phyloP scores from a whole-genome alignment of 177 flowering plant genomes.

The Vitis hybrid region DNA sequence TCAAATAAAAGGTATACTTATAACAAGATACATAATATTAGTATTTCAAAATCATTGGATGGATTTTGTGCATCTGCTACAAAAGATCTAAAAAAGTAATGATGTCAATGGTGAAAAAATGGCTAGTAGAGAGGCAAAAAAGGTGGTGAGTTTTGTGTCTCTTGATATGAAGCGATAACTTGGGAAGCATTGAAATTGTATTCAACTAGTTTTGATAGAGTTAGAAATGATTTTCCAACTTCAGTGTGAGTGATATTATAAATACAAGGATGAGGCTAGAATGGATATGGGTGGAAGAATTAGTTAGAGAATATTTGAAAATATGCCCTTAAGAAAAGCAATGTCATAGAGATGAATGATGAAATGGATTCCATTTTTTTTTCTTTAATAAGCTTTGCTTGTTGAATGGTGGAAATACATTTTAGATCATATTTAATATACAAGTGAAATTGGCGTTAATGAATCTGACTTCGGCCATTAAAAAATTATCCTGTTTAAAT shows the following conservation, averaged over 20 bases:
- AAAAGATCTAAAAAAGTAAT: not conserved
- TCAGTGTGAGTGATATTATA: not conserved
- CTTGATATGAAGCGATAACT: not conserved
- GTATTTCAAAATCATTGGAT: not conserved
- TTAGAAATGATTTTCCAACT: not conserved
- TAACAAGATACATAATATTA: too few relatives aligned
- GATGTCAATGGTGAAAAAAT: not conserved
- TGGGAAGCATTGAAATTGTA: not conserved
- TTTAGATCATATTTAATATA: not conserved
- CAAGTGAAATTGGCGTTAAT: not conserved
- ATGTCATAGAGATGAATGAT: not conserved
- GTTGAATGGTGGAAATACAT: not conserved
- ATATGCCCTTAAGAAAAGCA: not conserved
- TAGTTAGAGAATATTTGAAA: not conserved
- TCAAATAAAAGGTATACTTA: not conserved
- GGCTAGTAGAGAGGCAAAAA: not conserved
- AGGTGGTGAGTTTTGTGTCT: not conserved
- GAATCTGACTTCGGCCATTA: too few relatives aligned
- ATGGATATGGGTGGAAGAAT: too few relatives aligned
- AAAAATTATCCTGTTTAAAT: too few relatives aligned
- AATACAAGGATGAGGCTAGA: too few relatives aligned
- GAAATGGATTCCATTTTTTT: not conserved
- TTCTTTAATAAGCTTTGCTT: not conserved
- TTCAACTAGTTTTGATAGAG: not conserved
- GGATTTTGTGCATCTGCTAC: not conserved